Base-by-base conservation (phyloP, 2,329 filamentous ascomycete genomes). In the Penicillium sp. region DNA sequence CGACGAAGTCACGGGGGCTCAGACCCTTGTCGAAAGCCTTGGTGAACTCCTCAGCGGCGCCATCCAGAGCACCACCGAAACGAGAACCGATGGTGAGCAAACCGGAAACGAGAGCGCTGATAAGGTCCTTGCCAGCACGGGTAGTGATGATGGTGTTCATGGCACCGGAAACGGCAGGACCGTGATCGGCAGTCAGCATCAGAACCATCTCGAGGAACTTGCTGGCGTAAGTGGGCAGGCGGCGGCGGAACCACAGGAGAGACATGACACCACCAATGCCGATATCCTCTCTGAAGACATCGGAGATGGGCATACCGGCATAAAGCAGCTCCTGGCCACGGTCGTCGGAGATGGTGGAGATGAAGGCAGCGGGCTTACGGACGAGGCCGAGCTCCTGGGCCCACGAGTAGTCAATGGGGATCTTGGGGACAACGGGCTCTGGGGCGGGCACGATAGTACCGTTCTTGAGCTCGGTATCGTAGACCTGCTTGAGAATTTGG, bases 71-170 rank as follows among this genome's bases (percentile, higher is more conserved):
- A 87, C 94, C 94, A 85, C 94, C 94, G 76, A 99, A 99, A 61
- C 94, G 89, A 56, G 93, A 97, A 72, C 94, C 94, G 70, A 99
- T 99, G 68, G 94, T 99, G 73, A 99, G 82, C 51, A 99, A 89
- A 91, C 94, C 94, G 69, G 90, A 90, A 54, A 99, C 94, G 61
- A 99, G 84, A 44, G 94, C 89, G 69, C 87, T 92, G 81, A 99
- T 97, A 66, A 99, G 81, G 75, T 99, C 94, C 84, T 99, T 99
- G 76, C 94, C 94, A 61, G 94, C 94, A 89, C 94, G 90, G 57
- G 94, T 99, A 61, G 94, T 99, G 76, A 99, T 97, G 76, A 99
- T 99, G 75, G 94, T 99, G 88, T 99, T 99, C 94, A 99, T 99
- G 77, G 94, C 94, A 84, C 94, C 94, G 68, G 94, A 99, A 68